A percentile compares a stretch with the other conserved stretches of the same genome.
Evolutionary conservation across 2,329 filamentous ascomycete genomes (phyloP).

Genomic region (Talaromyces marneffei): DNA sequence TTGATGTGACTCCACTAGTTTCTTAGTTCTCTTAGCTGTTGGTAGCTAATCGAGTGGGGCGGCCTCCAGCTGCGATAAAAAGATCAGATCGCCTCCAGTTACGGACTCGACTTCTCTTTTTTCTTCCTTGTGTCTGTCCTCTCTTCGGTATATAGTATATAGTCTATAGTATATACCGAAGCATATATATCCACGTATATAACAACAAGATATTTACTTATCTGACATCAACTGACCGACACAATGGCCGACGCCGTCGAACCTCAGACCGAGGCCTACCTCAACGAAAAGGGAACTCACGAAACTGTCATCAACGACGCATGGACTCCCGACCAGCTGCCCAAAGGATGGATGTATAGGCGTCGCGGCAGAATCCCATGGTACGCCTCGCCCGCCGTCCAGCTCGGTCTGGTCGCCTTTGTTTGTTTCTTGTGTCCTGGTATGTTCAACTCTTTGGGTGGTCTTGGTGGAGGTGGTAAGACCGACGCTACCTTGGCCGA

Average conservation of each 20-base stretch:
- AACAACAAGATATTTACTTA: not conserved
- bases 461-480: constrained; percentile 56
- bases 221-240: not conserved
- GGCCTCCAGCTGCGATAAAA: constrained; percentile 4
- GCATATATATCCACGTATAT: not conserved
- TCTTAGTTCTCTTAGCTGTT: not conserved
- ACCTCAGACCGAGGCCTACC: not conserved
- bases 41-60: not conserved
- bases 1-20: constrained; percentile 4
- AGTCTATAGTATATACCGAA: not conserved
- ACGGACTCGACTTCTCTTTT: not conserved
- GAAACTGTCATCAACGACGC: constrained; percentile 4
- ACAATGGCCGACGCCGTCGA: constrained; percentile 6
- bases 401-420: constrained; percentile 62
- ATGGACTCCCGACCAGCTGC: constrained; percentile 12
- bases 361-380: constrained; percentile 50
- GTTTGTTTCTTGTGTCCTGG: constrained; percentile 64
- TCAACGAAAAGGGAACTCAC: constrained; percentile 2
- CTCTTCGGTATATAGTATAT: not conserved
- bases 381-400: constrained; percentile 65
- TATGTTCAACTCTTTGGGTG: constrained; percentile 59
- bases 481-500: constrained; percentile 44
- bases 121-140: not conserved
- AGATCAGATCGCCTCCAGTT: constrained; percentile 1
- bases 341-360: constrained; percentile 51